phyloP scores from a whole-genome alignment of 176 grass and related monocot genomes.

The Triticum urartu region DNA sequence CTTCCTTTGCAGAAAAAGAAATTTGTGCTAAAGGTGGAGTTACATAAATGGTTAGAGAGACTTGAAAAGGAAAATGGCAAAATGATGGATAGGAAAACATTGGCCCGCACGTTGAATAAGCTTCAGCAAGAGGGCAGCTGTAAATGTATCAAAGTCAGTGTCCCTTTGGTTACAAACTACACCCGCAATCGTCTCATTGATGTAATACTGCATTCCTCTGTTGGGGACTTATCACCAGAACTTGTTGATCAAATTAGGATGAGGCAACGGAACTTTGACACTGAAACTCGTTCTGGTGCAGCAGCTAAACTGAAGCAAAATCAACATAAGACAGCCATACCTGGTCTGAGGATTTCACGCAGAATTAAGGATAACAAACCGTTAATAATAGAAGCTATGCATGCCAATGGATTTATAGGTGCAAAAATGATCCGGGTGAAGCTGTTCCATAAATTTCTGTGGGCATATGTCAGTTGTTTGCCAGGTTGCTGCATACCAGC shows the following conservation, averaged over 20 bases:
- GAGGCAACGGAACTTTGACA: conserved; percentile 79
- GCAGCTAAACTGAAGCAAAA: conserved; percentile 64
- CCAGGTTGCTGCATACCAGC: conserved; percentile 50
- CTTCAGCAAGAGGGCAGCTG: conserved; percentile 79
- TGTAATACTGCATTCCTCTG: conserved; percentile 80
- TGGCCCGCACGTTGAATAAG: conserved; percentile 81
- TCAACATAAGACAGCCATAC: conserved; percentile 42
- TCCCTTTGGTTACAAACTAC: conserved; percentile 77
- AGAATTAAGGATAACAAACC: conserved; percentile 59
- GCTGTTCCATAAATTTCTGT: conserved; percentile 89
- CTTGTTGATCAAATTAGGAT: conserved; percentile 75
- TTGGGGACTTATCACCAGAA: conserved; percentile 64
- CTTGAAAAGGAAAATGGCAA: conserved; percentile 78
- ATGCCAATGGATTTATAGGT: conserved; percentile 83
- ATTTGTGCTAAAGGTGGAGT: conserved; percentile 75
- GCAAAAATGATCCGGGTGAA: conserved; percentile 93
- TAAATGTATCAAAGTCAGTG: conserved; percentile 82
- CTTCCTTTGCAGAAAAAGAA: conserved; percentile 63
- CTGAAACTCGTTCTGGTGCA: conserved; percentile 51
- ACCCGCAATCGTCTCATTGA: conserved; percentile 70
- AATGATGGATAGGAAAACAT: conserved; percentile 81
- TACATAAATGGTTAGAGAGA: conserved; percentile 77
- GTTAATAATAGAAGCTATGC: conserved; percentile 70
- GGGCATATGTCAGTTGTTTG: conserved; percentile 62
- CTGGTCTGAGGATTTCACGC: conserved; percentile 43